Conservation (phyloP, 495 filamentous ascomycete genomes). For the Aspergillus haitiensis region DNA sequence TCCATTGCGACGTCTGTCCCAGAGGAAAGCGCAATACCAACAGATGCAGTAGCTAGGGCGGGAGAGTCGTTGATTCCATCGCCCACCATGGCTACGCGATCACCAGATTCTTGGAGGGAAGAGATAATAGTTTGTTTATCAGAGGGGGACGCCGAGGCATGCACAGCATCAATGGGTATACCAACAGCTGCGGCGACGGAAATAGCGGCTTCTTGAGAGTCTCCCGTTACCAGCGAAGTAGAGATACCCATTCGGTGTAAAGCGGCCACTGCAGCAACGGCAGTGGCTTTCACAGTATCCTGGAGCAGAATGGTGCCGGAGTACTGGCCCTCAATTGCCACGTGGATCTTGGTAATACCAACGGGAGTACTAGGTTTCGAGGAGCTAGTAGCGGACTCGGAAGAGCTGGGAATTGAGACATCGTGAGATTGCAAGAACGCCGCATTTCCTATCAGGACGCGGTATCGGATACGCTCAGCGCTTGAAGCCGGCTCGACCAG, state of each 20-base stretch:
- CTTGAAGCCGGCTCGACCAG: constrained; percentile 71
- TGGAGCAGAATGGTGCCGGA: constrained; percentile 78
- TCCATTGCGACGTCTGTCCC: constrained; percentile 99
- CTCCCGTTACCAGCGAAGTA: constrained; percentile 90
- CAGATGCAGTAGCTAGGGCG: constrained; percentile 85
- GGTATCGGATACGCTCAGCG: constrained; percentile 65
- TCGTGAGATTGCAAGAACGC: constrained; percentile 68
- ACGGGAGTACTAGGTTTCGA: constrained; percentile 36
- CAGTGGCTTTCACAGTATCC: constrained; percentile 87
- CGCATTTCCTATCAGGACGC: constrained; percentile 80
- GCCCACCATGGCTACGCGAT: constrained; percentile 92
- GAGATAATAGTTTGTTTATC: constrained; percentile 86
- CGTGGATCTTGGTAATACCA: constrained; percentile 86
- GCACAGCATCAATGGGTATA: constrained; percentile 71
- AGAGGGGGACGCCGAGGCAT: constrained; percentile 79
- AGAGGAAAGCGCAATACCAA: constrained; percentile 88
- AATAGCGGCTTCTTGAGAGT: constrained; percentile 77
- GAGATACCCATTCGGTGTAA: constrained; percentile 80
- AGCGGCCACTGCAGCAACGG: constrained; percentile 79
- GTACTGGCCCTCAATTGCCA: constrained; percentile 79
- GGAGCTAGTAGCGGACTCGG: constrained; percentile 42
- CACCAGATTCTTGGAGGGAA: constrained; percentile 66
- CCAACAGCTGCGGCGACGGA: constrained; percentile 82
- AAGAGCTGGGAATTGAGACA: constrained; percentile 63
- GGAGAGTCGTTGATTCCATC: constrained; percentile 99